Conservation (phyloP, 164 flowering plant species). For the Taxillus chinensis region DNA sequence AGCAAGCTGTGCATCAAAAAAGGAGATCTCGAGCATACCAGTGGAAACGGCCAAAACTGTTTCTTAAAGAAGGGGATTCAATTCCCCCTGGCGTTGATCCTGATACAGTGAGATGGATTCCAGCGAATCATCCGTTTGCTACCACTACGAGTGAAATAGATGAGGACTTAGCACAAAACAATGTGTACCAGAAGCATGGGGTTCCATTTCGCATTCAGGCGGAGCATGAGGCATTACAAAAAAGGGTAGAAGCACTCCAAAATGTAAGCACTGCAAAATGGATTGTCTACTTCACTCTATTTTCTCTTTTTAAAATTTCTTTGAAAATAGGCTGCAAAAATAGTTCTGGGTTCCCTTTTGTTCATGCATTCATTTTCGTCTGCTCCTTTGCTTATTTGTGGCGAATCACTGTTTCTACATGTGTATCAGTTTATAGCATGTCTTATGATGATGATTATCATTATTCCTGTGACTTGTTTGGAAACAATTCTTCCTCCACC, state of each 20-base stretch:
- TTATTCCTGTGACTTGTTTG: too few relatives aligned
- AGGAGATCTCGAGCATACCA: conserved; percentile 95
- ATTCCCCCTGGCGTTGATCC: conserved; percentile 95
- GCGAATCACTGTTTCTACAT: too few relatives aligned
- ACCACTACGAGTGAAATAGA: conserved; percentile 82
- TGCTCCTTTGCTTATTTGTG: too few relatives aligned
- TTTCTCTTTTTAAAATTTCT: too few relatives aligned
- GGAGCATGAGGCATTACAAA: conserved; percentile 92
- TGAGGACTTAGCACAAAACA: conserved; percentile 81
- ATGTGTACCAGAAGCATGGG: conserved; percentile 86
- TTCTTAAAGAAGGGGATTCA: conserved; percentile 87
- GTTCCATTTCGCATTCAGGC: conserved; percentile 92
- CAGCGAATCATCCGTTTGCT: conserved; percentile 98
- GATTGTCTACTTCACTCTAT: not conserved
- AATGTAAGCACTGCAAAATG: conserved; percentile 35
- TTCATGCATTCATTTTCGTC: too few relatives aligned
- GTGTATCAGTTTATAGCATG: too few relatives aligned
- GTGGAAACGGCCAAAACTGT: conserved; percentile 93
- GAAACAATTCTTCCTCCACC: too few relatives aligned
- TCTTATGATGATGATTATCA: too few relatives aligned
- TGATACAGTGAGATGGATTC: conserved; percentile 94
- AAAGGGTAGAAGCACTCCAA: conserved; percentile 73
- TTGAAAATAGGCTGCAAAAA: too few relatives aligned
- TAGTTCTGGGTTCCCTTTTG: too few relatives aligned
- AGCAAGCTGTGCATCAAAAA: conserved; percentile 72